Base-by-base conservation (phyloP, 768 basidiomycete genomes). In the Chalciporus chontae region DNA sequence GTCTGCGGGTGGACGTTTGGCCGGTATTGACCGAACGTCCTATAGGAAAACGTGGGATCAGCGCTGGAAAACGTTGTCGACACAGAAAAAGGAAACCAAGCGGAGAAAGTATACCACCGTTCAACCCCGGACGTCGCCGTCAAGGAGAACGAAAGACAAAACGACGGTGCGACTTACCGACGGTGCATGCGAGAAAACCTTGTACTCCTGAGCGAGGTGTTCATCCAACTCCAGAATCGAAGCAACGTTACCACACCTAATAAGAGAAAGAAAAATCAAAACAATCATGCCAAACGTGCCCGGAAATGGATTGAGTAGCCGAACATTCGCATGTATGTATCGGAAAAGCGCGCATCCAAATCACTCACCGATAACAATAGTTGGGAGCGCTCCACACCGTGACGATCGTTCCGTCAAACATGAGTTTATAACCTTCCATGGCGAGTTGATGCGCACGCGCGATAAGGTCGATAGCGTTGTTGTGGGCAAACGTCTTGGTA, bases 381-480 rank as follows among this genome's bases (percentile, higher is more conserved):
- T 98, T 98, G 13, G 94, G 95, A 3, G 94, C 94, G 60, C 89
- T 92, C 94, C 95, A 98, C 36, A 98, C 94, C 8, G 95, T 98
- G 27, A 98, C 95, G 58, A 98, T 94, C 39, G 83, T 85, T 45
- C 81, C 75, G 69, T 98, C 94, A 61, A 96, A 96, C 94, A 97
- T 95, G 68, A 93, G 78, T 72, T 96, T 97, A 72, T 82, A 96
- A 18, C 94, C 94, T 70, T 96, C 94, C 91, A 95, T 95, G 2
- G 91, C 95, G 29, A 98, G 84, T 66, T 99, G 95, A 73, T 99
- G 95, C 14, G 95, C 95, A 41, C 95, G 78, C 15, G 95, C 95
- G 64, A 99, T 94, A 61, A 98, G 81, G 69, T 94, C 93, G 60
- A 98, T 86, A 19, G 82, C 85, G 62, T 99, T 99, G 58, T 85